These are phyloP conservation scores for Camelina laxa DNA, from an alignment of 345 rosid genomes.

Conservation along the genomic window DNA sequence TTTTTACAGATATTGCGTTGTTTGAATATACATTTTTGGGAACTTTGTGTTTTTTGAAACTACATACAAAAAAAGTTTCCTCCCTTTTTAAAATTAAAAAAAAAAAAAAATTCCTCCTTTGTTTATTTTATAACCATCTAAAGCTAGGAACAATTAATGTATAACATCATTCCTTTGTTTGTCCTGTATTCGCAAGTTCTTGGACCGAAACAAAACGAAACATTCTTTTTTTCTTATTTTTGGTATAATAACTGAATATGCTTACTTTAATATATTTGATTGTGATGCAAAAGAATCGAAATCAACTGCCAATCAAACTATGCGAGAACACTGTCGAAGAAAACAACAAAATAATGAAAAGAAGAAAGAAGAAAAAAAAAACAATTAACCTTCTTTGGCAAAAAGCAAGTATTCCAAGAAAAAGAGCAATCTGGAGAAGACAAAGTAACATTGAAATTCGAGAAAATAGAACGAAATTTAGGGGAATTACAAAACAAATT, in stretches of 20 bases:
- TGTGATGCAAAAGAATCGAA: constrained; percentile 40
- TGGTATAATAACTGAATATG: constrained; percentile 33
- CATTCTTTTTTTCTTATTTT: constrained; percentile 33
- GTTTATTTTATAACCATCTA: constrained; percentile 25
- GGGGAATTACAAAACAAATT: background rate
- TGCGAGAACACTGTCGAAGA: constrained; percentile 34
- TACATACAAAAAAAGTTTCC: background rate
- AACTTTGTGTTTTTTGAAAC: background rate
- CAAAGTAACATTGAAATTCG: constrained; percentile 37
- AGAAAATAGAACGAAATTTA: constrained; percentile 24
- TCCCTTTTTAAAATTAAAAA: background rate
- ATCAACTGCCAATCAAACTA: constrained; percentile 42
- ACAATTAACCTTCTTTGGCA: constrained; percentile 11
- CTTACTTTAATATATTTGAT: constrained; percentile 40
- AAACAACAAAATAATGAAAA: constrained; percentile 32
- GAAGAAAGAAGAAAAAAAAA: background rate
- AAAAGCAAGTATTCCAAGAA: constrained; percentile 31
- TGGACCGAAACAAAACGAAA: constrained; percentile 44
- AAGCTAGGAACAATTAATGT: background rate
- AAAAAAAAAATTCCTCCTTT: background rate
- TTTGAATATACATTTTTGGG: background rate
- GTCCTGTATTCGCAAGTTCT: constrained; percentile 37
- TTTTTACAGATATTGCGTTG: background rate
- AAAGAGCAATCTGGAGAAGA: constrained; percentile 31
- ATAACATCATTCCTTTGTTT: constrained; percentile 27